Percentiles rank a stretch among this genome's conserved stretches.
Conservation (phyloP, 208 protist species). For the Crithidia mellificae region DNA sequence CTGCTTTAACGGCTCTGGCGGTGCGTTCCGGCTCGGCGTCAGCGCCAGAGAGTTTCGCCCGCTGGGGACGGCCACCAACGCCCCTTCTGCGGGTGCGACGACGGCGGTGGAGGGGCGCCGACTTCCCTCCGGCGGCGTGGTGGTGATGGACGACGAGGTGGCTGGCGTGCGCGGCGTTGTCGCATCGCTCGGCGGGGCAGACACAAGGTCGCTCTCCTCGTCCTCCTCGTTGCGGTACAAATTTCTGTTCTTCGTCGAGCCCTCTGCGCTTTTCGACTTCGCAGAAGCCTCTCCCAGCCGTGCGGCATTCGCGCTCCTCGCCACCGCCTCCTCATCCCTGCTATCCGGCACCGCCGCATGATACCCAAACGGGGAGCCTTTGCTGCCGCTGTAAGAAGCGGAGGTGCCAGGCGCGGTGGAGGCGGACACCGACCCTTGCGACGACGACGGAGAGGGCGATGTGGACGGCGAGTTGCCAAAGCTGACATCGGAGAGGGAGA, state of each 20-base stretch:
- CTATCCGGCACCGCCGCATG: background rate
- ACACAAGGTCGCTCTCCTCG: background rate
- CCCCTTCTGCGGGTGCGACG: background rate
- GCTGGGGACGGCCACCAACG: background rate
- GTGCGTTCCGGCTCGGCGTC: background rate
- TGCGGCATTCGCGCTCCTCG: background rate
- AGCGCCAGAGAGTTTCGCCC: background rate
- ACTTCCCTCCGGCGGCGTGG: background rate
- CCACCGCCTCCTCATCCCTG: background rate
- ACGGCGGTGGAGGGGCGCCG: constrained; percentile 7
- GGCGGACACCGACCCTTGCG: background rate
- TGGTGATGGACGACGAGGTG: background rate
- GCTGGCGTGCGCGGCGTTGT: constrained; percentile 7
- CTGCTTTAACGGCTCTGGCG: too few species aligned
- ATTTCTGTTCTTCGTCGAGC: background rate
- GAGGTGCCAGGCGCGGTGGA: background rate
- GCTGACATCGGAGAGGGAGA: constrained; percentile 16
- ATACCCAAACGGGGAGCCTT: background rate
- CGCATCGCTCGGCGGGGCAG: constrained; percentile 7
- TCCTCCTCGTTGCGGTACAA: constrained; percentile 9
- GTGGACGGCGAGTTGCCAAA: constrained; percentile 6
- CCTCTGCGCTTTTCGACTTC: too few species aligned
- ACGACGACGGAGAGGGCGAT: constrained; percentile 3
- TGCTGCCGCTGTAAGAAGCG: background rate
- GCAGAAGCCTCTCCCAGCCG: too few species aligned